phyloP scores from a whole-genome alignment of 139 green algal species.

The Gonium pectorale region DNA sequence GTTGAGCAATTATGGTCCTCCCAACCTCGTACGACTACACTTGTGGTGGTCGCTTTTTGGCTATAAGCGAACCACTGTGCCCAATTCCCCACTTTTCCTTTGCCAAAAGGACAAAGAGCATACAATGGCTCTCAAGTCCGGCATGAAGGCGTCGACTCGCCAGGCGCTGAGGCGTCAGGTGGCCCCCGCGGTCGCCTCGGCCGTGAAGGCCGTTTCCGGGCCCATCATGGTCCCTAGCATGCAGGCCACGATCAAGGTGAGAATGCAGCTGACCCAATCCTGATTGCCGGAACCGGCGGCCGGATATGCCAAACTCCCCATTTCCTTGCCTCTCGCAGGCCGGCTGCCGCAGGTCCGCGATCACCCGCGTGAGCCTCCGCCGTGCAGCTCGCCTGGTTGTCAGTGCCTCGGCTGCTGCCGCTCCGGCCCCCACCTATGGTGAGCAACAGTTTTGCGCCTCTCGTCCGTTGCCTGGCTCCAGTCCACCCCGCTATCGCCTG shows the following conservation, averaged over 20 bases:
- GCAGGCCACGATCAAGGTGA: constrained; percentile 36
- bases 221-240: neutral
- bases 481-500: too few relatives aligned
- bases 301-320: neutral
- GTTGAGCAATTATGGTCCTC: too few relatives aligned
- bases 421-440: constrained; percentile 6
- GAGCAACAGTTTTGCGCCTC: too few relatives aligned
- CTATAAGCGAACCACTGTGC: too few relatives aligned
- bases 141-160: constrained; percentile 17
- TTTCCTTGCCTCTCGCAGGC: neutral
- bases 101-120: neutral
- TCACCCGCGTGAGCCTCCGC: neutral
- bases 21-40: too few relatives aligned
- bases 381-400: constrained; percentile 10
- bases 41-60: too few relatives aligned
- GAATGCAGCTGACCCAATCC: too few relatives aligned
- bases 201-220: constrained; percentile 11
- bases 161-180: neutral
- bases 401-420: neutral
- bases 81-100: constrained; percentile 7
- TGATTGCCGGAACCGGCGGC: too few relatives aligned
- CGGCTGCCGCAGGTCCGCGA: constrained; percentile 31
- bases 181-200: neutral
- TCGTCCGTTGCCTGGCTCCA: too few relatives aligned
- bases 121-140: constrained; percentile 36